Conservation (phyloP, 192 early-diverging fungal species). For the Dissophora ornata region DNA sequence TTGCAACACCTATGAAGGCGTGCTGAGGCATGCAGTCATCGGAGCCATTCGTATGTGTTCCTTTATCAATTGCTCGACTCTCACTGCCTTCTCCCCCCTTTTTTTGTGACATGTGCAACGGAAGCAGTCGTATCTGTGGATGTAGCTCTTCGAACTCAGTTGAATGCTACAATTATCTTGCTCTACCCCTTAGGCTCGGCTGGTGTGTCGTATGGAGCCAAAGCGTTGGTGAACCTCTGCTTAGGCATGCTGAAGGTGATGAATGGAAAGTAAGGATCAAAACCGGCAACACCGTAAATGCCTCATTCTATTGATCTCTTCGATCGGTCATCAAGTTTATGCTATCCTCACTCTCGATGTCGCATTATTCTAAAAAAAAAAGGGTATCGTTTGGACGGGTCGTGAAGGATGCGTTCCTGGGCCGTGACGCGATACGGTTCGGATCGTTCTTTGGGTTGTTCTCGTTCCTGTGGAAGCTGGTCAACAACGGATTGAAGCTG, state of each 20-base stretch:
- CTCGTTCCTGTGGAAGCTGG: constrained; percentile 77
- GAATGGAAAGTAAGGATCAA: constrained; percentile 37
- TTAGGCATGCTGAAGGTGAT: constrained; percentile 50
- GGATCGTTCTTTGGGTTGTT: constrained; percentile 79
- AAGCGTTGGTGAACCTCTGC: constrained; percentile 46
- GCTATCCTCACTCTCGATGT: background rate
- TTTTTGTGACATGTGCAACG: constrained; percentile 11
- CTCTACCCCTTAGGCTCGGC: constrained; percentile 24
- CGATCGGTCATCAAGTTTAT: background rate
- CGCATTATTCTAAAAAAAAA: background rate
- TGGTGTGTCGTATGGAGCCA: constrained; percentile 38
- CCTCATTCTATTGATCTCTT: no score
- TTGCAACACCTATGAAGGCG: constrained; percentile 48
- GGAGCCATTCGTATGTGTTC: constrained; percentile 49
- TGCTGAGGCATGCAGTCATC: constrained; percentile 37
- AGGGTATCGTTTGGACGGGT: constrained; percentile 29
- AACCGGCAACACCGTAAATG: no score
- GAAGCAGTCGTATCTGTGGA: background rate
- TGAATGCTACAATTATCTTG: no score
- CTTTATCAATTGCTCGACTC: background rate
- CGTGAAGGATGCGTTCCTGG: constrained; percentile 60
- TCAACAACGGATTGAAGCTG: constrained; percentile 70
- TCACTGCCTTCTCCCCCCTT: background rate
- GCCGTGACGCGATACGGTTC: constrained; percentile 70
- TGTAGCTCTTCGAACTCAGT: no score